phyloP scores from a whole-genome alignment of 2,329 filamentous ascomycete genomes.

The Intubia oerlemansii region DNA sequence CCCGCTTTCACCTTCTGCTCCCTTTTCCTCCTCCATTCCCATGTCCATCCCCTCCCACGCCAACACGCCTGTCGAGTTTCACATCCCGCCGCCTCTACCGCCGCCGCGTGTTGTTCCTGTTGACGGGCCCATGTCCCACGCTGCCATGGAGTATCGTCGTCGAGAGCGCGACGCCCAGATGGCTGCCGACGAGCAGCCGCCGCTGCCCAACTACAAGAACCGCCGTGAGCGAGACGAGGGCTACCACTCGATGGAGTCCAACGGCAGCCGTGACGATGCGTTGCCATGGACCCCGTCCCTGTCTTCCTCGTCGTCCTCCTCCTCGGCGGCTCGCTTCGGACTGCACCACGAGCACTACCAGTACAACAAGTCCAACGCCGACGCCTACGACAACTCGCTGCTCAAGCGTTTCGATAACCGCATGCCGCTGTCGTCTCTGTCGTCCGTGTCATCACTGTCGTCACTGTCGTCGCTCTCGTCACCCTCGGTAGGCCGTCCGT shows the following conservation, averaged over 20 bases:
- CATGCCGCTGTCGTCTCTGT: constrained; percentile 18
- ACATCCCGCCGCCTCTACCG: constrained; percentile 16
- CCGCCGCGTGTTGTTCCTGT: constrained; percentile 14
- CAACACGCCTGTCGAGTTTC: constrained; percentile 13
- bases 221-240: constrained; percentile 9
- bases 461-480: constrained; percentile 20
- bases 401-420: constrained; percentile 33
- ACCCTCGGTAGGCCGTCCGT: constrained; percentile 19
- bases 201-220: constrained; percentile 9
- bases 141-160: constrained; percentile 6
- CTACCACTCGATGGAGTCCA: constrained; percentile 8
- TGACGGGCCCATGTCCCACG: constrained; percentile 8
- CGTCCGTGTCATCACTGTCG: no score
- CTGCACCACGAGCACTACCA: constrained; percentile 27
- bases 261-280: constrained; percentile 4
- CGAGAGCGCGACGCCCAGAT: constrained; percentile 6
- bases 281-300: no score
- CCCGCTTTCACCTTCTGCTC: no score
- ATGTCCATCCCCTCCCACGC: constrained; percentile 18
- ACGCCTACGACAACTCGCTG: constrained; percentile 27
- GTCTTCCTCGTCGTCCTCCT: no score
- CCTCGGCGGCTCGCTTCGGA: constrained; percentile 19
- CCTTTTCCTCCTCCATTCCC: constrained; percentile 14
- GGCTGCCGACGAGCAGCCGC: constrained; percentile 6
- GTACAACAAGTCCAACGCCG: constrained; percentile 22